Evolutionary conservation across 2,329 filamentous ascomycete genomes (phyloP).

Genomic region (Orbilia blumenaviensis): DNA sequence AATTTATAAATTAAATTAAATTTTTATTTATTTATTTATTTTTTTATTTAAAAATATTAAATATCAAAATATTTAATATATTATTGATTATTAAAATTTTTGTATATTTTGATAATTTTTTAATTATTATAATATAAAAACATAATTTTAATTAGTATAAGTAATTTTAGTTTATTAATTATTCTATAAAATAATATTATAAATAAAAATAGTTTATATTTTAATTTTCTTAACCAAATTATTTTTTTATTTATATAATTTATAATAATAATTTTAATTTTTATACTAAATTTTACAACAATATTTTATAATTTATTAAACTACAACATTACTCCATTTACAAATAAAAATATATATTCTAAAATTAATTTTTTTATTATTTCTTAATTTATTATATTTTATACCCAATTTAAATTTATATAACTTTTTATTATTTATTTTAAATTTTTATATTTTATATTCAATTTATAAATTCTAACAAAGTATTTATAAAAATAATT

Average conservation of each 20-base stretch:
- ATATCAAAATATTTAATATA: neutral
- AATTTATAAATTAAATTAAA: too few species aligned
- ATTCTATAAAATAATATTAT: neutral
- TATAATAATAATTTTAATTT: neutral
- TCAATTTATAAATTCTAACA: neutral
- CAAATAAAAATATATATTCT: neutral
- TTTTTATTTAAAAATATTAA: too few species aligned
- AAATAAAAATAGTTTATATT: neutral
- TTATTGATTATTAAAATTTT: too few species aligned
- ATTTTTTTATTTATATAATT: neutral
- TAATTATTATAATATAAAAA: too few species aligned
- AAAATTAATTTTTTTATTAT: neutral
- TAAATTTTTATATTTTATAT: constrained; percentile 11
- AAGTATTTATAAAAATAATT: constrained; percentile 11
- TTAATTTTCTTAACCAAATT: neutral
- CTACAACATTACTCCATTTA: neutral
- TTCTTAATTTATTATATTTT: too few species aligned
- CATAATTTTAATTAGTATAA: too few species aligned
- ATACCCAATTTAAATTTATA: too few species aligned
- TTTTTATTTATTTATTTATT: too few species aligned
- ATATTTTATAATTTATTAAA: neutral
- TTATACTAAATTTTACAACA: neutral
- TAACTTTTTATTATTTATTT: neutral
- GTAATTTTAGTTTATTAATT: too few species aligned
- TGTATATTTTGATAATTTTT: too few species aligned